These are phyloP conservation scores for Ustilago curta DNA, from an alignment of 1,284 basidiomycete species.

Conservation along the genomic window DNA sequence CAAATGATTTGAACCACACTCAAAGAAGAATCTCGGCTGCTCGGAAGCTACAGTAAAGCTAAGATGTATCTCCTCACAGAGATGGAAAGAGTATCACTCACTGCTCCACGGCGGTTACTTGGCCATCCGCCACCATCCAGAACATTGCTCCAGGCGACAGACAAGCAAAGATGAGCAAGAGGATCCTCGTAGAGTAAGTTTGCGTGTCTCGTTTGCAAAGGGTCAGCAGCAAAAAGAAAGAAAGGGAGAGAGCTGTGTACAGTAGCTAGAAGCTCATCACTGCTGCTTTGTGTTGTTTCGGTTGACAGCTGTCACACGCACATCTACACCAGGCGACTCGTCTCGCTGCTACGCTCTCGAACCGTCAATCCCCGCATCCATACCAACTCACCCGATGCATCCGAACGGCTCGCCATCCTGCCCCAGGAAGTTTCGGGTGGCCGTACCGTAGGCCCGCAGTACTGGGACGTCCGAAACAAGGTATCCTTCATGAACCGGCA, in stretches of 20 bases:
- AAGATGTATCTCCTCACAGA: neutral
- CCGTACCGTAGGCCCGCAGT: conserved; percentile 77
- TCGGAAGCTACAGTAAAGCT: conserved; percentile 23
- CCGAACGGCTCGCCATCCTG: conserved; percentile 77
- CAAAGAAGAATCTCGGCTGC: conserved; percentile 13
- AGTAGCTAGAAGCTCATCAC: neutral
- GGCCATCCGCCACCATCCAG: neutral
- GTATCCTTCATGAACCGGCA: conserved; percentile 82
- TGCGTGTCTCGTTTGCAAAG: too few relatives aligned
- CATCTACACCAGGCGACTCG: conserved; percentile 77
- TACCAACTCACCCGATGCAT: conserved; percentile 25
- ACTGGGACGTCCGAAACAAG: conserved; percentile 83
- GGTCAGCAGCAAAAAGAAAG: too few relatives aligned
- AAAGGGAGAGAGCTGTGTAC: neutral
- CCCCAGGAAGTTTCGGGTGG: conserved; percentile 76
- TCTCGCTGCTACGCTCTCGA: conserved; percentile 21
- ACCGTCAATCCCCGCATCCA: conserved; percentile 35
- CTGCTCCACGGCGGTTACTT: neutral
- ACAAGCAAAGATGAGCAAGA: conserved; percentile 15
- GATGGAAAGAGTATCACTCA: neutral
- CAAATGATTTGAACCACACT: neutral
- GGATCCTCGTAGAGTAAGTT: conserved; percentile 29
- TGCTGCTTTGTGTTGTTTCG: neutral
- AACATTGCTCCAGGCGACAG: neutral
- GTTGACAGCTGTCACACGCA: conserved; percentile 77